These are phyloP conservation scores for Murraya koenigii DNA, from an alignment of 345 rosid genomes.

Conservation along the genomic window DNA sequence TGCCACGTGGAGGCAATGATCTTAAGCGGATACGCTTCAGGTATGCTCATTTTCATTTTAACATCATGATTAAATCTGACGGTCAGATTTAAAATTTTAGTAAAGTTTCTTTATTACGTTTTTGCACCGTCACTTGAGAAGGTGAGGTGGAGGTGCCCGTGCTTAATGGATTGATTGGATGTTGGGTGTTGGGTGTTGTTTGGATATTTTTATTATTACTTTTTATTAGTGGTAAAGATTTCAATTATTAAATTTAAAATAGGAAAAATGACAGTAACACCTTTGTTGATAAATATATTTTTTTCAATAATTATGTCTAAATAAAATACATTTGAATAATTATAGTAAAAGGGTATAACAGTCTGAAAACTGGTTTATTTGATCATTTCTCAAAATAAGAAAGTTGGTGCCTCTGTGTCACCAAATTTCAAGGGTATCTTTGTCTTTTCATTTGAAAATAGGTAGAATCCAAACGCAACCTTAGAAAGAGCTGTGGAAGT, in stretches of 20 bases:
- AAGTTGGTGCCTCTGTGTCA: too few relatives aligned
- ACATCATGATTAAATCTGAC: constrained; percentile 28
- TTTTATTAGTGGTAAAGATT: neutral
- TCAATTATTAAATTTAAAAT: too few relatives aligned
- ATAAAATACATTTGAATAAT: too few relatives aligned
- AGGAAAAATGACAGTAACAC: too few relatives aligned
- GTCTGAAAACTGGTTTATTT: too few relatives aligned
- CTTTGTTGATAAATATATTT: too few relatives aligned
- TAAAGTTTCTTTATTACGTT: neutral
- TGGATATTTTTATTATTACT: neutral
- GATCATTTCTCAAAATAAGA: too few relatives aligned
- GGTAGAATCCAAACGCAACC: constrained; percentile 8
- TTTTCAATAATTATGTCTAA: too few relatives aligned
- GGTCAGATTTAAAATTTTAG: constrained; percentile 18
- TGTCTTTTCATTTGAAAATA: too few relatives aligned
- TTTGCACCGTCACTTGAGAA: neutral
- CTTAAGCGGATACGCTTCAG: constrained; percentile 91
- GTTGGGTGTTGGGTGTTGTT: constrained; percentile 15
- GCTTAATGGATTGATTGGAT: constrained; percentile 3
- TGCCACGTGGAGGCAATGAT: constrained; percentile 95
- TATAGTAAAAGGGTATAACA: too few relatives aligned
- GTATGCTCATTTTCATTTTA: constrained; percentile 30
- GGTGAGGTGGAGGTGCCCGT: neutral
- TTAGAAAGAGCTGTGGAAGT: neutral
- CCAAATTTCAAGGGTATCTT: too few relatives aligned